Base-by-base conservation (phyloP, 805 yeast genomes). In the Yarrowia divulgata region DNA sequence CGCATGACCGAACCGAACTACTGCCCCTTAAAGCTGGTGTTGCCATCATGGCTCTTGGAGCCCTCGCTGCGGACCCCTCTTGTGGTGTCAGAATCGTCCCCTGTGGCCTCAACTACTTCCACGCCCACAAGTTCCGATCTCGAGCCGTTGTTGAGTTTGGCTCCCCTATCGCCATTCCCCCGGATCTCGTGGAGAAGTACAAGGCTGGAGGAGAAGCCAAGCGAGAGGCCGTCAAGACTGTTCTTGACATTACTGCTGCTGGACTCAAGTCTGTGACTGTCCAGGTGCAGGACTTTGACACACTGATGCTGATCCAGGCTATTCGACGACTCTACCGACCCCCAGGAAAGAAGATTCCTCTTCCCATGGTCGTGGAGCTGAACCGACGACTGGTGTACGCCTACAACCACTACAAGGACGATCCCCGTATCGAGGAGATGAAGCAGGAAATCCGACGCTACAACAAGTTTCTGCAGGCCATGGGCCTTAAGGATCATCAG, bases 141-240 rank as follows among this genome's bases (percentile, higher is more conserved):
- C 85, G 99, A 74, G 98, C 97, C 1, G 97, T 94, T 18, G 85
- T 95, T 58, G 99, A 94, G 79, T 94, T 93, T 79, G 99, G 99
- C 16, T 84, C 87, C 69, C 97, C 97, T 8, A 86, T 93, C 69
- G 88, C 85, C 64, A 87, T 95, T 45, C 78, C 85, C 3, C 79
- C 80, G 29, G 86, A 84, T 46, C 80, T 91, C 69, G 90, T 92
- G 6, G 84, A 82, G 19, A 85, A 85, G 77, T 93, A 94, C 77
- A 77, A 83, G 23, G 75, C 82, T 18, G 83, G 83, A 13, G 89
- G 91, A 3, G 88, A 85, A 18, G 86, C 89, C 14, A 87, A 88
- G 69, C 85, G 90, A 72, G 91, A 86, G 68, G 91, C 97, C 0
- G 90, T 93, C 10, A 85, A 85, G 71, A 88, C 88, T 66, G 79